These are phyloP conservation scores for Citropsis articulata DNA, from an alignment of 345 rosid species.

Conservation along the genomic window DNA sequence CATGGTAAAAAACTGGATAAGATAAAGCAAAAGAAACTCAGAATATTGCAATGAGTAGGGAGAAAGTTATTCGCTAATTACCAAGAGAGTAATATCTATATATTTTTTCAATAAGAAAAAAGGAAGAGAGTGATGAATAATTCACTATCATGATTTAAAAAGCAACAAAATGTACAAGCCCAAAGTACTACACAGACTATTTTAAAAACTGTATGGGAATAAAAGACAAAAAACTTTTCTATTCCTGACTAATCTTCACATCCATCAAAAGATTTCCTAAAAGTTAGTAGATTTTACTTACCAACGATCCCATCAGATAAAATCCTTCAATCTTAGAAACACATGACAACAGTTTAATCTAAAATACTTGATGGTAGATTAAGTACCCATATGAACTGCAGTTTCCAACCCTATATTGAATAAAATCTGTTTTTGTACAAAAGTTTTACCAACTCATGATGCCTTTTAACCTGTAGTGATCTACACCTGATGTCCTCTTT, in stretches of 20 bases:
- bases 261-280: neutral
- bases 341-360: neutral
- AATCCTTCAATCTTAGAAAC: neutral
- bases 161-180: neutral
- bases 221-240: neutral
- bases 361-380: neutral
- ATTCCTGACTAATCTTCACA: neutral
- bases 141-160: neutral
- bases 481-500: neutral
- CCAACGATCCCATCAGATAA: neutral
- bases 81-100: neutral
- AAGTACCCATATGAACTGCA: no score
- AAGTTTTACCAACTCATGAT: neutral
- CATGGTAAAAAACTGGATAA: slow-evolving; percentile 67
- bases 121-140: no score
- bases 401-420: neutral
- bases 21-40: slow-evolving; percentile 18
- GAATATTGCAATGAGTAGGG: neutral
- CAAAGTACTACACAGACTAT: neutral
- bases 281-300: neutral
- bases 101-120: no score
- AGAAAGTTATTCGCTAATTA: neutral
- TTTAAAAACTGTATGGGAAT: neutral
- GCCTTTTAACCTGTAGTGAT: neutral
- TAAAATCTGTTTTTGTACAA: neutral